Conservation (phyloP, 495 filamentous ascomycete genomes). For the Podospora comata region DNA sequence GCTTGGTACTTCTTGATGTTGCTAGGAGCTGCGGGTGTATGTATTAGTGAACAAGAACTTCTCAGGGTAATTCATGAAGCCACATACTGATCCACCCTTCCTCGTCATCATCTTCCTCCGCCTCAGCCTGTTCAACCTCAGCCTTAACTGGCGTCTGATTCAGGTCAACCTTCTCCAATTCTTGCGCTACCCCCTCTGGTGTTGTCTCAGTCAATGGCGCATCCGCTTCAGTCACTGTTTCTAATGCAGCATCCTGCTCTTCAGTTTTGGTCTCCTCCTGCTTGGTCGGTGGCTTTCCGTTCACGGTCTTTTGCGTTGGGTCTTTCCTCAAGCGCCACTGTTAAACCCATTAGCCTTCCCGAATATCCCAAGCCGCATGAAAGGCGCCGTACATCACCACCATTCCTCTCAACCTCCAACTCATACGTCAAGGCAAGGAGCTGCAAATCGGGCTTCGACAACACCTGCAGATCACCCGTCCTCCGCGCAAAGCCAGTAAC, state of each 20-base stretch:
- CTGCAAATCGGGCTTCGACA: conserved; percentile 84
- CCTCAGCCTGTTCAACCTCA: conserved; percentile 39
- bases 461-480: conserved; percentile 83
- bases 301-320: conserved; percentile 72
- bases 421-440: conserved; percentile 90
- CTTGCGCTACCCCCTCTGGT: conserved; percentile 28
- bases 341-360: not conserved
- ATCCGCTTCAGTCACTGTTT: conserved; percentile 18
- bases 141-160: not conserved
- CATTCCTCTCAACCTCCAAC: conserved; percentile 77
- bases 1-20: conserved; percentile 84
- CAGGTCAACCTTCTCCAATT: conserved; percentile 20
- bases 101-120: conserved; percentile 30
- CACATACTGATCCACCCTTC: conserved; percentile 68
- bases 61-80: not conserved
- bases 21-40: conserved; percentile 52
- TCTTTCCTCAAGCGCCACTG: conserved; percentile 73
- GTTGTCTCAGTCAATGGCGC: not conserved
- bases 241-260: conserved; percentile 15
- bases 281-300: conserved; percentile 61
- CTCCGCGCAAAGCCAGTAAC: conserved; percentile 82
- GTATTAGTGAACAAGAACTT: conserved; percentile 1
- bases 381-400: conserved; percentile 48
- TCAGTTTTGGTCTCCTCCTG: conserved; percentile 13
- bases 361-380: no score